Evolutionary conservation across 2,329 filamentous ascomycete species (phyloP).

Genomic region (Eutypa lata): DNA sequence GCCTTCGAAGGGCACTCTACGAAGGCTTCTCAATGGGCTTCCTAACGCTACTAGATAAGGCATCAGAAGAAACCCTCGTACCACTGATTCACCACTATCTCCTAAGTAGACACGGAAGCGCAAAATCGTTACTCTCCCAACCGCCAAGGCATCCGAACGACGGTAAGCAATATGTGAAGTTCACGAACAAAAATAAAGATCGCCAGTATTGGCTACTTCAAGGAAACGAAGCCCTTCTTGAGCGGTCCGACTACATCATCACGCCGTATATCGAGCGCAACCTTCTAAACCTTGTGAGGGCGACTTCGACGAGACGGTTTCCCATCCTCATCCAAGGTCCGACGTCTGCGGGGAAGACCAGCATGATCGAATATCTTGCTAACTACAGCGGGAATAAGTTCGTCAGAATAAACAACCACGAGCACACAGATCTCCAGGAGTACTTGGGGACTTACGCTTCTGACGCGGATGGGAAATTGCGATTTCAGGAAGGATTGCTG

Average conservation of each 20-base stretch:
- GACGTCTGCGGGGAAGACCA: constrained; percentile 96
- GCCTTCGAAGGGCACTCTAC: constrained; percentile 78
- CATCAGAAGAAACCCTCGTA: constrained; percentile 75
- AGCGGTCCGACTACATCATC: constrained; percentile 89
- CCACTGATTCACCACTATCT: constrained; percentile 80
- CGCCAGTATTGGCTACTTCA: constrained; percentile 87
- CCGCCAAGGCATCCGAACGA: constrained; percentile 75
- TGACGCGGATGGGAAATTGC: constrained; percentile 75
- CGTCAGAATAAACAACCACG: constrained; percentile 98
- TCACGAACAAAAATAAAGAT: constrained; percentile 61
- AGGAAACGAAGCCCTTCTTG: constrained; percentile 63
- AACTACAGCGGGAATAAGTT: constrained; percentile 96
- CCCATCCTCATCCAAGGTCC: constrained; percentile 95
- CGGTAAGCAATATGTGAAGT: constrained; percentile 74
- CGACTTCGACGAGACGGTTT: constrained; percentile 86
- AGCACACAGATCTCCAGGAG: constrained; percentile 96
- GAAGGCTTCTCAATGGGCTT: constrained; percentile 99
- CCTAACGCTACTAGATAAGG: constrained; percentile 77
- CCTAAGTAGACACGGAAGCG: constrained; percentile 66
- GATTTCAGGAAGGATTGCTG: constrained; percentile 89
- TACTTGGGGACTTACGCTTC: constrained; percentile 95
- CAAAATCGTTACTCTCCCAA: constrained; percentile 72
- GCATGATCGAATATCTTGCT: constrained; percentile 99
- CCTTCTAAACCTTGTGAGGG: constrained; percentile 87
- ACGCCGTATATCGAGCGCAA: constrained; percentile 95